These are phyloP conservation scores for Nepenthes gracilis DNA, from an alignment of 148 eudicot species.

Conservation along the genomic window DNA sequence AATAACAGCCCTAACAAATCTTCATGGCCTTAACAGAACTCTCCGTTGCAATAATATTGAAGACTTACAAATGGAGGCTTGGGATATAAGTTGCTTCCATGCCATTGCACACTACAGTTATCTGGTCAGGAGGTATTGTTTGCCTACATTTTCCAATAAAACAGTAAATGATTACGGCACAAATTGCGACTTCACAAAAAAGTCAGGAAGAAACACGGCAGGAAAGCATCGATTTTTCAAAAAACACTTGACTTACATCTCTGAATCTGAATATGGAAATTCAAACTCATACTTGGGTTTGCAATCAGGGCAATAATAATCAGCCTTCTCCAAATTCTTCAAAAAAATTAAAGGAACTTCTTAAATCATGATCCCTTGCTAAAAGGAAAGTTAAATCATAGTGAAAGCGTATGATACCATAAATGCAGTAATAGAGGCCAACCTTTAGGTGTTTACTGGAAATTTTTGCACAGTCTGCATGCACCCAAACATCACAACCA, in stretches of 20 bases:
- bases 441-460: conserved; percentile 68
- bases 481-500: conserved; percentile 96
- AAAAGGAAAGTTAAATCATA: not conserved
- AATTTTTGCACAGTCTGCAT: conserved; percentile 76
- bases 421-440: conserved; percentile 7
- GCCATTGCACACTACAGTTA: conserved; percentile 74
- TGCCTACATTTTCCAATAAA: conserved; percentile 18
- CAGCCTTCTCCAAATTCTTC: conserved; percentile 41
- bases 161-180: not conserved
- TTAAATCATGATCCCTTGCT: not conserved
- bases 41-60: not conserved
- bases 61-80: conserved; percentile 67
- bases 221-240: not conserved
- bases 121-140: conserved; percentile 30
- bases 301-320: conserved; percentile 89
- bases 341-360: conserved; percentile 1
- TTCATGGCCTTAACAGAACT: not conserved
- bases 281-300: conserved; percentile 33
- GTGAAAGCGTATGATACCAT: not conserved
- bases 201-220: not conserved
- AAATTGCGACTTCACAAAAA: not conserved
- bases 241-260: conserved; percentile 36
- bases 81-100: conserved; percentile 64
- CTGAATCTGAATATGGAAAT: conserved; percentile 16
- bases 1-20: not conserved